These are phyloP conservation scores for Penicillium verhagenii DNA, from an alignment of 495 filamentous ascomycete genomes.

Conservation along the genomic window DNA sequence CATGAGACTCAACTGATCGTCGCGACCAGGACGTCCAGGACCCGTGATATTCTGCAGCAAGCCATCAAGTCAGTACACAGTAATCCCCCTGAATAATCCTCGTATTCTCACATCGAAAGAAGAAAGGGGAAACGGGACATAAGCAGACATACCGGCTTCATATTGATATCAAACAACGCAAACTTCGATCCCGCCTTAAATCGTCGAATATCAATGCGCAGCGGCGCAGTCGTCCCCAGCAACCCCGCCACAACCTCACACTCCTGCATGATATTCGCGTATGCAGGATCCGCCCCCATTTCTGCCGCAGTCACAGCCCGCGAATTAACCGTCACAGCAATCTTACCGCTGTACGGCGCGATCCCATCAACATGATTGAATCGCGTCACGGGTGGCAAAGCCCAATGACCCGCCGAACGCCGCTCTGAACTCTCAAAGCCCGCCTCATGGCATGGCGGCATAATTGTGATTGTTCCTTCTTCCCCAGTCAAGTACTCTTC, in stretches of 20 bases:
- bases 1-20: constrained; percentile 26
- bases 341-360: constrained; percentile 34
- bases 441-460: constrained; percentile 26
- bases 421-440: constrained; percentile 1
- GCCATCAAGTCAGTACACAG: neutral
- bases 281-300: constrained; percentile 15
- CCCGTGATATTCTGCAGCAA: constrained; percentile 26
- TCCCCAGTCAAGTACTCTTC: constrained; percentile 38
- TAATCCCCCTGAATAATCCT: too few relatives aligned
- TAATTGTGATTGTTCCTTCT: constrained; percentile 38
- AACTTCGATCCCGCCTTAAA: constrained; percentile 23
- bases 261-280: constrained; percentile 20
- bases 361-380: constrained; percentile 37
- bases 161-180: constrained; percentile 40
- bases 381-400: constrained; percentile 30
- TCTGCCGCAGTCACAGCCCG: constrained; percentile 15
- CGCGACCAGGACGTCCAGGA: constrained; percentile 26
- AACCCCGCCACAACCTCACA: constrained; percentile 30
- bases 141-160: constrained; percentile 36
- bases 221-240: constrained; percentile 25
- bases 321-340: constrained; percentile 34
- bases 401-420: constrained; percentile 24
- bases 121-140: neutral
- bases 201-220: constrained; percentile 39
- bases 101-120: too few relatives aligned